These are phyloP conservation scores for Sarocladium brachiariae DNA, from an alignment of 2,329 filamentous ascomycete genomes.

Conservation along the genomic window DNA sequence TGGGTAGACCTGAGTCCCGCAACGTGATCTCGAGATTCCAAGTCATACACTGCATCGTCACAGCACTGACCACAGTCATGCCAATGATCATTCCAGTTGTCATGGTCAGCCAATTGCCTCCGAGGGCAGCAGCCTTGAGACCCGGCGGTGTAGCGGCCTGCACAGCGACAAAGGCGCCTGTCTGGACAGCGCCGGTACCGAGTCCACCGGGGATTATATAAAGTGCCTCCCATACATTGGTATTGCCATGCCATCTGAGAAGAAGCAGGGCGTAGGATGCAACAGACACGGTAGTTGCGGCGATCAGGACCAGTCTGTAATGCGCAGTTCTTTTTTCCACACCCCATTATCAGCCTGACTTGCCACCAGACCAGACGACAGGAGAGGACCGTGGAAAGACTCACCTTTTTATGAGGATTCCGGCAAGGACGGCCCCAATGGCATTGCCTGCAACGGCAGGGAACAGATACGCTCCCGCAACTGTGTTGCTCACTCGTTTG, in stretches of 20 bases:
- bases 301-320: slow-evolving; percentile 43
- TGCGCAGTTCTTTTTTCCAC: slow-evolving; percentile 50
- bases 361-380: no score
- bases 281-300: slow-evolving; percentile 42
- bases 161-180: slow-evolving; percentile 34
- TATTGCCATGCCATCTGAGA: slow-evolving; percentile 53
- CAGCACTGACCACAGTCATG: slow-evolving; percentile 30
- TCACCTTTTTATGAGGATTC: slow-evolving; percentile 41
- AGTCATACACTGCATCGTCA: slow-evolving; percentile 14
- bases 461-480: slow-evolving; percentile 58
- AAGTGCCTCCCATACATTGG: slow-evolving; percentile 46
- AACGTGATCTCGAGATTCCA: not conserved
- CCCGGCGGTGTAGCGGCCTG: slow-evolving; percentile 31
- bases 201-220: slow-evolving; percentile 49
- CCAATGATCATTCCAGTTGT: slow-evolving; percentile 32
- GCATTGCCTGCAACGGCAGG: slow-evolving; percentile 45
- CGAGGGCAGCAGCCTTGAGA: slow-evolving; percentile 33
- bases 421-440: not conserved
- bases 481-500: slow-evolving; percentile 54
- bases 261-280: slow-evolving; percentile 46
- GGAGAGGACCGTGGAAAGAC: slow-evolving; percentile 3
- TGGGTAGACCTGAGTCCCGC: not conserved
- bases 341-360: no score
- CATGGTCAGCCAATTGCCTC: slow-evolving; percentile 31
- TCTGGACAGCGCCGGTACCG: slow-evolving; percentile 33